These are phyloP conservation scores for Paspalum notatum DNA, from an alignment of 176 grass and related monocot species.

Conservation along the genomic window DNA sequence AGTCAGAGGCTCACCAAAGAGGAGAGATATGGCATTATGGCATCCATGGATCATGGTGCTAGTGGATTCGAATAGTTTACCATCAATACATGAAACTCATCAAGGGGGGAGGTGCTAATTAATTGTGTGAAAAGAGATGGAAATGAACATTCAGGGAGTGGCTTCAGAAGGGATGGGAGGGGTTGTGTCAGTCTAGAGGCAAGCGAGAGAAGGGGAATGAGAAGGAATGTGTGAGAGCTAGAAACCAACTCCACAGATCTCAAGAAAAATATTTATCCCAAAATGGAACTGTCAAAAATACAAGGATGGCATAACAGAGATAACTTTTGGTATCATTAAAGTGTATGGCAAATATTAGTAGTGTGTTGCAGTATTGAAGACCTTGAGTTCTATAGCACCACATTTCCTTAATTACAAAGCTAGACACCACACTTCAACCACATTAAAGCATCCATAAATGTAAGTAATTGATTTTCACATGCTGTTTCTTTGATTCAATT, in stretches of 20 bases:
- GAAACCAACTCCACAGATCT: not conserved
- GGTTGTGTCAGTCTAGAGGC: not conserved
- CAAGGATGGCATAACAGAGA: not conserved
- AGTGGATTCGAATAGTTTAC: not conserved
- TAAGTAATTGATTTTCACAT: conserved; percentile 5
- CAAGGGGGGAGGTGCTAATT: not conserved
- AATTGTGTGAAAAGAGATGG: not conserved
- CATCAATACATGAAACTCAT: not conserved
- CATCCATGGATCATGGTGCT: not conserved
- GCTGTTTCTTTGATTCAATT: not conserved
- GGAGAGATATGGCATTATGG: not conserved
- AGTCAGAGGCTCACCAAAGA: not conserved
- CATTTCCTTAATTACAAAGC: not conserved
- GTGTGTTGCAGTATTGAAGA: not conserved
- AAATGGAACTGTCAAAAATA: not conserved
- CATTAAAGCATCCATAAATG: not conserved
- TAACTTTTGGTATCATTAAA: not conserved
- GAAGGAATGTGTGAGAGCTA: not conserved
- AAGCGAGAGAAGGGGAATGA: not conserved
- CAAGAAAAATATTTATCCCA: not conserved
- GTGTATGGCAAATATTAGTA: not conserved
- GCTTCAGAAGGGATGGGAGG: not conserved
- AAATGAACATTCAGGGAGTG: not conserved
- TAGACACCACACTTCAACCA: not conserved
- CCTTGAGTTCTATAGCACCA: not conserved